Base-by-base conservation (phyloP, 805 yeast genomes). In the Middelhovenomyces tepae region DNA sequence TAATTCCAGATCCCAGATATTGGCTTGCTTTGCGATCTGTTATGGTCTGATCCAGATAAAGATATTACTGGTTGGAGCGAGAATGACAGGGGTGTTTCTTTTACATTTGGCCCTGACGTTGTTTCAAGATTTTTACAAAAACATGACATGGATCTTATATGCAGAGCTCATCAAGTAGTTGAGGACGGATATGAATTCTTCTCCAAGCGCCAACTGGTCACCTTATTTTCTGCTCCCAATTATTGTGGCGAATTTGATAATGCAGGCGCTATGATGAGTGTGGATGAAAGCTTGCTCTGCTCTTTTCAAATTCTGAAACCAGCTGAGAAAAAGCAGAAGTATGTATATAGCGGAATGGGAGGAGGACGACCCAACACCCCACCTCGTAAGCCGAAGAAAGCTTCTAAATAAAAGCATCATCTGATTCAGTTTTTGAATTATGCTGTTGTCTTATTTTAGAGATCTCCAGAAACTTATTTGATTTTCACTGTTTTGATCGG, bases 241-340 rank as follows among this genome's bases (percentile, higher is more conserved):
- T 87, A 87, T 60, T 91, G 97, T 71, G 98, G 98, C 51, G 97
- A 91, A 62, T 89, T 89, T 57, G 98, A 89, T 62, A 89, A 89
- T 55, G 96, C 97, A 2, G 98, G 97, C 54, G 98, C 98, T 26
- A 91, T 91, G 97, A 89, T 89, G 98, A 77, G 93, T 53, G 97
- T 89, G 37, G 97, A 91, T 60, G 97, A 91, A 64, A 78, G 89
- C 60, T 72, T 89, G 53, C 69, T 89, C 51, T 89, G 98, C 67
- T 87, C 96, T 11, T 89, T 89, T 59, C 68, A 63, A 47, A 91
- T 89, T 53, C 74, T 89, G 59, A 91, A 91, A 63, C 98, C 98
- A 19, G 96, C 98, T 33, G 97, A 91, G 60, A 89, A 89, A 73
- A 85, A 85, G 63, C 78, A 82, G 43, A 80, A 81, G 59, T 76